Evolutionary conservation across 1,284 basidiomycete genomes (phyloP).

Genomic region (Vanrija sp.): DNA sequence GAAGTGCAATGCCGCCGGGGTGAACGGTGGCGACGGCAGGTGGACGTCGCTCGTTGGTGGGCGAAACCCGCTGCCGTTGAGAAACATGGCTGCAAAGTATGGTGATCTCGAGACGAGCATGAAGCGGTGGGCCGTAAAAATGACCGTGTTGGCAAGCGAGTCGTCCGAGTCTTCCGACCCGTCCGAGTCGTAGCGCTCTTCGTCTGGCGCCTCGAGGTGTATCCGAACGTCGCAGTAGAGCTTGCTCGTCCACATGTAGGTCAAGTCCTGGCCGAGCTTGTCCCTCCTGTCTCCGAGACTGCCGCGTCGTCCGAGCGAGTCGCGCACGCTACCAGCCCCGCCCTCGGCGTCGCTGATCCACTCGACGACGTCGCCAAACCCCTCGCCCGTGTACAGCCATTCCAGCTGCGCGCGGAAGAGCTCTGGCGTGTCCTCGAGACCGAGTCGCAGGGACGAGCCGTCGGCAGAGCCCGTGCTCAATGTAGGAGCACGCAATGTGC

Average conservation of each 20-base stretch:
- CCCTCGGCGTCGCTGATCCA: slow-evolving; percentile 70
- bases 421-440: slow-evolving; percentile 65
- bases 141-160: slow-evolving; percentile 54
- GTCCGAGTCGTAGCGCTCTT: slow-evolving; percentile 28
- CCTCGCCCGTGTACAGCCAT: slow-evolving; percentile 50
- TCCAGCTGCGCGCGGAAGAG: slow-evolving; percentile 83
- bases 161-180: slow-evolving; percentile 35
- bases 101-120: slow-evolving; percentile 82
- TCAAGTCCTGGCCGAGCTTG: slow-evolving; percentile 79
- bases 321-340: slow-evolving; percentile 21
- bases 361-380: slow-evolving; percentile 80
- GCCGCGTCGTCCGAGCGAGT: slow-evolving; percentile 32
- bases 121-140: slow-evolving; percentile 89
- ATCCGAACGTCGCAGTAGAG: slow-evolving; percentile 87
- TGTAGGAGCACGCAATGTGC: slow-evolving; percentile 27
- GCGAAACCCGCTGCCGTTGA: slow-evolving; percentile 39
- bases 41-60: slow-evolving; percentile 57
- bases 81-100: slow-evolving; percentile 65
- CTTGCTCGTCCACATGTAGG: slow-evolving; percentile 92
- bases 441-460: slow-evolving; percentile 53
- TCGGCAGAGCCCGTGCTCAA: slow-evolving; percentile 4
- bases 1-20: slow-evolving; percentile 89
- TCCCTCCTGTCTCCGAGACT: slow-evolving; percentile 63
- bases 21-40: slow-evolving; percentile 88
- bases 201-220: slow-evolving; percentile 56